These are phyloP conservation scores for Leccinellum luteum DNA, from an alignment of 768 basidiomycete genomes.

Conservation along the genomic window DNA sequence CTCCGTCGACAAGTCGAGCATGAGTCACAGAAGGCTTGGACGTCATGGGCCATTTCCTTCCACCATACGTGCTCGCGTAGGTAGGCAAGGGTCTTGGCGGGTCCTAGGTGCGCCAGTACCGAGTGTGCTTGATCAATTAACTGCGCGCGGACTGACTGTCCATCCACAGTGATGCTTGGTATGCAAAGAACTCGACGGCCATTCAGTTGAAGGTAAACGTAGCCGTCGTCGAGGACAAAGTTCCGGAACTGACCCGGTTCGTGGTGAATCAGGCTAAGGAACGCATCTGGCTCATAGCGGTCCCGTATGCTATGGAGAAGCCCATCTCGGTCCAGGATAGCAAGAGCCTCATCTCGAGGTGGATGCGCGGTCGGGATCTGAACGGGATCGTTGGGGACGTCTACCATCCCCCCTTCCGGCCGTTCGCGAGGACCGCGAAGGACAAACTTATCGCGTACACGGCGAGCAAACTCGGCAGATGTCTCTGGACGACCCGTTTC, in stretches of 20 bases:
- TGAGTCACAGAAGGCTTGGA: background rate
- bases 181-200: slow-evolving; percentile 18
- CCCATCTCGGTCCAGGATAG: background rate
- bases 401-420: background rate
- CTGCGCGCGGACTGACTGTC: slow-evolving; percentile 26
- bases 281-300: background rate
- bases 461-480: background rate
- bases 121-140: slow-evolving; percentile 39
- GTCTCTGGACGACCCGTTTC: background rate
- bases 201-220: background rate
- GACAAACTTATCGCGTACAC: background rate
- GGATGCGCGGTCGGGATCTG: too few species aligned
- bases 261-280: background rate
- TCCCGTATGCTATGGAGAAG: background rate
- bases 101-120: slow-evolving; percentile 37
- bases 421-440: background rate
- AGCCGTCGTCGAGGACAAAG: background rate
- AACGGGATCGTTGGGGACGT: too few species aligned
- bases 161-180: slow-evolving; percentile 11
- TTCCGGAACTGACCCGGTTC: background rate
- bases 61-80: slow-evolving; percentile 25
- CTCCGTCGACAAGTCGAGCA: background rate
- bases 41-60: slow-evolving; percentile 33
- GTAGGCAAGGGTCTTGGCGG: slow-evolving; percentile 32
- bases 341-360: too few species aligned